phyloP scores from a whole-genome alignment of 805 yeast species.

The Kodamaea neixiangensis region DNA sequence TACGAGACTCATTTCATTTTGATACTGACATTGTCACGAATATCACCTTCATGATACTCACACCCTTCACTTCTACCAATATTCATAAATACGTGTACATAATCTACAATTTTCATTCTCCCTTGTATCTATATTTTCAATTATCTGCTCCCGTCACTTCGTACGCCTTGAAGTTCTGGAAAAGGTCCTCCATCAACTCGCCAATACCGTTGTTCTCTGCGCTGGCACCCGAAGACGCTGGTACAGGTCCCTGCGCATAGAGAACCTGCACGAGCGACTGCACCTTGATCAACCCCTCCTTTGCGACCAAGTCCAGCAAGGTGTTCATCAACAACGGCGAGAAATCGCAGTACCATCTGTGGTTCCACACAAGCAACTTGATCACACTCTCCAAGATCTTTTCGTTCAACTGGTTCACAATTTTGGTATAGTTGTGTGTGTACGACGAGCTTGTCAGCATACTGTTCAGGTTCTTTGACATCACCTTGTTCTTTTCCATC shows the following conservation, averaged over 20 bases:
- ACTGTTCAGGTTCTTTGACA: conserved; percentile 26
- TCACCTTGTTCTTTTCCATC: conserved; percentile 45
- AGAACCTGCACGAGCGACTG: conserved; percentile 69
- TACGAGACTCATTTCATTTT: no score
- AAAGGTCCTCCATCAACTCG: conserved; percentile 55
- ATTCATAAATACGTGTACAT: no score
- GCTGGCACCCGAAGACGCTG: conserved; percentile 11
- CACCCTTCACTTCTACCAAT: no score
- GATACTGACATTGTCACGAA: no score
- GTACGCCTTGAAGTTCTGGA: conserved; percentile 49
- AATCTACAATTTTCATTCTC: background rate
- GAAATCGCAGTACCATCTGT: conserved; percentile 95
- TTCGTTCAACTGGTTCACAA: conserved; percentile 48
- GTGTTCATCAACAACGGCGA: conserved; percentile 66
- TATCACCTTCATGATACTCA: no score
- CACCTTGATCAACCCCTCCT: conserved; percentile 78
- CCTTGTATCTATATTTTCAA: background rate
- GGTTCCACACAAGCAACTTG: conserved; percentile 93
- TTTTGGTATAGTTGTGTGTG: conserved; percentile 38
- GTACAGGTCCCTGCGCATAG: conserved; percentile 44
- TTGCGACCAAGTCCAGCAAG: conserved; percentile 61
- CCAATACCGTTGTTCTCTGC: conserved; percentile 51
- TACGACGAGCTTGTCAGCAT: conserved; percentile 11
- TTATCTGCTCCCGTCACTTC: conserved; percentile 9
- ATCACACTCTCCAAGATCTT: conserved; percentile 69